Base-by-base conservation (phyloP, 2,329 filamentous ascomycete genomes). In the Aureobasidium zeae region DNA sequence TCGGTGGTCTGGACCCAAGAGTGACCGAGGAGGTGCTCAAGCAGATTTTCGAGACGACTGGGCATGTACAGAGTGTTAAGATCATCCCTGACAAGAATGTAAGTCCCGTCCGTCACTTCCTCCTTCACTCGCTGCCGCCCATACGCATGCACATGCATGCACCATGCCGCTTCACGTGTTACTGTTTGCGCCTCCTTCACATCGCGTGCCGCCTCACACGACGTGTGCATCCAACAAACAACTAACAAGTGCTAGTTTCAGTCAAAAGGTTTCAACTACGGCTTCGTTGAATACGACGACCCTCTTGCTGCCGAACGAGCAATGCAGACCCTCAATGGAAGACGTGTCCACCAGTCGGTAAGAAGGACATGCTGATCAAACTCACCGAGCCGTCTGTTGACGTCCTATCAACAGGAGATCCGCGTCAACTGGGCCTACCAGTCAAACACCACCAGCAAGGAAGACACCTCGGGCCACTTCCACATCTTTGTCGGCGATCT, bases 61-160 rank as follows among this genome's bases (percentile, higher is more conserved):
- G 91, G 46, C 91, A 98, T 67, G 91, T 98, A 52, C 83, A 94
- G 68, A 95, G 86, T 60, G 91, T 98, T 62, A 98, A 98, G 74
- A 95, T 98, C 61, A 98, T 98, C 63, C 91, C 91, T 41, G 91
- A 98, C 73, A 98, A 98, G 76, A 98, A 95, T 68, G 88, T 94
- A 70, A 76, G 86, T 79, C 22, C 12, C 10, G 42, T 49, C 35
- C 22, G 24, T 26, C 24, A 10, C 50, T 51, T 45, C 43, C 36
- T 42, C 35, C 44, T 19, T 21, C 35, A 10, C 22, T 56, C 52
- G 45, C 49, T 45, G 50, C 37, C 8, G 19, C 24, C 26, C 38
- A 42, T 42, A 29, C 20, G 38, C 28, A 31, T 42, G 38, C 39
- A 43, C 34, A 22, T 34, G 39, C 39, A 34, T 43, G 39, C 39